Evolutionary conservation across 2,329 filamentous ascomycete species (phyloP), one percentile per base, ranked within the genome.

Genomic region (Microsporum canis): DNA sequence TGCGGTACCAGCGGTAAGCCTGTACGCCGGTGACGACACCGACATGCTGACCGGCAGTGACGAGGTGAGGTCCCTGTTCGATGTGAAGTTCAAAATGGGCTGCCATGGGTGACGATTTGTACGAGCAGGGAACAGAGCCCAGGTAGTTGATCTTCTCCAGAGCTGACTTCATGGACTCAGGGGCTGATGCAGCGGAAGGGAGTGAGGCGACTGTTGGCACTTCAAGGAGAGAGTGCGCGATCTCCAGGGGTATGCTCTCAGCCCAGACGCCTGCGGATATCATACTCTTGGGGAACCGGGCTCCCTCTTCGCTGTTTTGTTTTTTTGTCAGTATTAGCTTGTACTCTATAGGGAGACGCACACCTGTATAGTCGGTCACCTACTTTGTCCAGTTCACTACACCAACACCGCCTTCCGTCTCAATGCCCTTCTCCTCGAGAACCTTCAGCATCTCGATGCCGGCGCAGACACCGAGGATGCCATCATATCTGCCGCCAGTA

Each of bases 31-130:
- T 80, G 3, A 91, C 88, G 5, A 88, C 80, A 27, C 86, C 85
- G 58, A 92, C 80, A 60, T 84, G 84, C 65, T 84, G 80, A 31
- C 79, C 75, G 33, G 81, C 78, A 14, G 79, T 79, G 68, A 91
- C 85, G 0, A 95, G 79, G 38, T 89, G 82, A 0, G 88, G 88
- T 0, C 88, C 88, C 71, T 95, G 90, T 71, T 95, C 89, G 59
- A 92, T 92, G 69, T 94, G 89, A 7, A 94, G 79, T 71, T 92
- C 88, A 68, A 92, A 91, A 71, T 92, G 88, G 0, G 87, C 88
- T 0, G 83, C 86, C 73, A 91, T 84, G 0, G 86, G 87, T 14
- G 80, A 82, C 36, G 78, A 76, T 63, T 80, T 76, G 70, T 86
- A 78, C 59, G 78, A 83, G 27, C 82, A 82, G 6, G 80, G 78